Percentiles rank a stretch among this genome's conserved stretches.
These are phyloP conservation scores for Peronospora destructor DNA, from an alignment of 352 stramenopile species.

Conservation along the genomic window DNA sequence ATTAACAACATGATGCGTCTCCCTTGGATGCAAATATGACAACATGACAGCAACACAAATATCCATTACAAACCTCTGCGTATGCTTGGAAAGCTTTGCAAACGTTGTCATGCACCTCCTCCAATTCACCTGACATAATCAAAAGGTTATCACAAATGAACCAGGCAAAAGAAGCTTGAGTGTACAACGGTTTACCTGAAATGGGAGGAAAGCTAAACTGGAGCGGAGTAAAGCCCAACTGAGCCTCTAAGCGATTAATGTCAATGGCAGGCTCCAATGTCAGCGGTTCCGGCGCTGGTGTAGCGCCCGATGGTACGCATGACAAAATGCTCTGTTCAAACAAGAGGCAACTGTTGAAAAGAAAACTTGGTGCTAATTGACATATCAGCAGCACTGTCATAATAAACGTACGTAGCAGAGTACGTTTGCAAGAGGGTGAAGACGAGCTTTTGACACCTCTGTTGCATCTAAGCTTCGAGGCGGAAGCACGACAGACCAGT, in stretches of 20 bases:
- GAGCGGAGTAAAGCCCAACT: conserved; percentile 37
- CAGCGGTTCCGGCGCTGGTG: conserved; percentile 21
- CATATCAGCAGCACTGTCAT: not conserved
- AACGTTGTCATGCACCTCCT: conserved; percentile 42
- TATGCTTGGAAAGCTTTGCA: conserved; percentile 68
- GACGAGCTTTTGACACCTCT: conserved; percentile 17
- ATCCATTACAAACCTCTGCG: conserved; percentile 35
- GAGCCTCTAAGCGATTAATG: conserved; percentile 28
- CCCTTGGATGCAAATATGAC: not conserved
- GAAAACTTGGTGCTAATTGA: not conserved
- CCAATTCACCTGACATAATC: conserved; percentile 28
- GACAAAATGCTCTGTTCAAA: conserved; percentile 51
- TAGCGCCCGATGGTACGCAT: conserved; percentile 28
- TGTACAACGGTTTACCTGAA: conserved; percentile 12
- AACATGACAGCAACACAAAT: not conserved
- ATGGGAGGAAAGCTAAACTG: conserved; percentile 53
- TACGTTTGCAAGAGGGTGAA: conserved; percentile 44
- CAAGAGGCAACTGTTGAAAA: conserved; percentile 3
- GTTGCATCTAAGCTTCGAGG: conserved; percentile 21
- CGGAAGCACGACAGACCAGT: conserved; percentile 35
- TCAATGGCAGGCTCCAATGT: conserved; percentile 32
- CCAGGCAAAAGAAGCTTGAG: not conserved
- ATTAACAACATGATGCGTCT: not conserved
- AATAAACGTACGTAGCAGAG: conserved; percentile 48
- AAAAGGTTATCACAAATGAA: not conserved